These are phyloP conservation scores for Metschnikowia bowlesiae DNA, from an alignment of 805 yeast genomes.

Conservation along the genomic window DNA sequence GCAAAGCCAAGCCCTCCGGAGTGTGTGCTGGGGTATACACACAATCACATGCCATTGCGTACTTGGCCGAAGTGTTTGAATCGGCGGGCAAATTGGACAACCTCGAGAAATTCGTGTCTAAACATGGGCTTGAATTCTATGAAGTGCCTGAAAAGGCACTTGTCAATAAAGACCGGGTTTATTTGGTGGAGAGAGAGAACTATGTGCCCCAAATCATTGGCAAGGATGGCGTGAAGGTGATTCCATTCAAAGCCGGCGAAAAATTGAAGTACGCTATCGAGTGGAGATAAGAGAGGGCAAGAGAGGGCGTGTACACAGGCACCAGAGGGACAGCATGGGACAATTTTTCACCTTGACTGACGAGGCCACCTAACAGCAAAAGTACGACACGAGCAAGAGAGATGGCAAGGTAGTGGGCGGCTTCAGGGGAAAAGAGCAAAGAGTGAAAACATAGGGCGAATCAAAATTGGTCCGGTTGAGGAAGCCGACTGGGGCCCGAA, in stretches of 20 bases:
- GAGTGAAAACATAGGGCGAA: no score
- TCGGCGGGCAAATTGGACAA: constrained; percentile 56
- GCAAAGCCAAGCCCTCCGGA: constrained; percentile 70
- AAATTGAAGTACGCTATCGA: constrained; percentile 65
- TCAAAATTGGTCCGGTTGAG: no score
- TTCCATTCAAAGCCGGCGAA: constrained; percentile 85
- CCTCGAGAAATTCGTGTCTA: constrained; percentile 70
- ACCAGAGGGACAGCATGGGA: not conserved
- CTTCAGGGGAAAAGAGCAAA: no score
- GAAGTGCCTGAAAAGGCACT: constrained; percentile 40
- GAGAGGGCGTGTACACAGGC: not conserved
- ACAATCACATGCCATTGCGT: constrained; percentile 75
- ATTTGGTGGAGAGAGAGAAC: constrained; percentile 50
- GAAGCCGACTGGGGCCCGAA: not conserved
- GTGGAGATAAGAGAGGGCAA: constrained; percentile 48
- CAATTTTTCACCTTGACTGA: not conserved
- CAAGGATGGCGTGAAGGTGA: constrained; percentile 45
- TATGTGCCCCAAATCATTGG: constrained; percentile 58
- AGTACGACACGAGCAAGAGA: no score
- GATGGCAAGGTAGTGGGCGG: no score
- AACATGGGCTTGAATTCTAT: constrained; percentile 71
- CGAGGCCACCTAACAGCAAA: no score
- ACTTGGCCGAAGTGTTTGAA: constrained; percentile 84
- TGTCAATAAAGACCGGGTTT: constrained; percentile 44
- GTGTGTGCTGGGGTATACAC: constrained; percentile 99